Evolutionary conservation across 768 basidiomycete species (phyloP).

Genomic region (Lactarius psammicola): DNA sequence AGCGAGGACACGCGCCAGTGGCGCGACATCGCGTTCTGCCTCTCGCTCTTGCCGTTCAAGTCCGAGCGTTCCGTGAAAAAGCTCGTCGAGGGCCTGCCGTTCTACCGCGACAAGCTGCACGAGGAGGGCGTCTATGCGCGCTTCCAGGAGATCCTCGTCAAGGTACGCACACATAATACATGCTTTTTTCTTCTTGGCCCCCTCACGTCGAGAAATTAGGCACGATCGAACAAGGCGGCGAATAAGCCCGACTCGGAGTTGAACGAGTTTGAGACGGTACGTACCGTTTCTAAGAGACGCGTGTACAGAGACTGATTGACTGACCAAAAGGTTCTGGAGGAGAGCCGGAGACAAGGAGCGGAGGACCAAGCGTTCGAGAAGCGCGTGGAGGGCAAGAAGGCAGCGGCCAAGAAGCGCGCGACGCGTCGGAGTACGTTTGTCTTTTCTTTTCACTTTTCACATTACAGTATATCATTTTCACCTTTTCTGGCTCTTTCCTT

Average conservation of each 20-base stretch:
- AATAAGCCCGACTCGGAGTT: slow-evolving; percentile 92
- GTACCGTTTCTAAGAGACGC: slow-evolving; percentile 19
- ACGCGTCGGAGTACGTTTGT: slow-evolving; percentile 44
- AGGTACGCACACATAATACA: slow-evolving; percentile 49
- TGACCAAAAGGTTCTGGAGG: slow-evolving; percentile 70
- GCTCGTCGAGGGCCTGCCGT: slow-evolving; percentile 86
- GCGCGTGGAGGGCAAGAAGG: slow-evolving; percentile 77
- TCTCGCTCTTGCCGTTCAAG: slow-evolving; percentile 94
- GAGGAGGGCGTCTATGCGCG: slow-evolving; percentile 75
- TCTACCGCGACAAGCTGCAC: slow-evolving; percentile 95
- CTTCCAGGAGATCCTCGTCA: slow-evolving; percentile 89
- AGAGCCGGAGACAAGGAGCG: slow-evolving; percentile 78
- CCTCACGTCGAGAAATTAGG: slow-evolving; percentile 40
- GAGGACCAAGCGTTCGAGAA: slow-evolving; percentile 92
- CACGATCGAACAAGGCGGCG: slow-evolving; percentile 85
- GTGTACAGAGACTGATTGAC: not conserved
- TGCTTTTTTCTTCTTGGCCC: too few relatives aligned
- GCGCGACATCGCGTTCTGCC: slow-evolving; percentile 95
- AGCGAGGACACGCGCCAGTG: slow-evolving; percentile 91
- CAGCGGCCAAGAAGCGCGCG: slow-evolving; percentile 73
- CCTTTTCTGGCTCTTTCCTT: not conserved
- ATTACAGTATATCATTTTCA: not conserved
- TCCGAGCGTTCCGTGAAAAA: slow-evolving; percentile 96
- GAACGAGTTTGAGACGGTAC: slow-evolving; percentile 88
- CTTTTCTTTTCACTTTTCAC: not conserved